Conservation (phyloP, 495 filamentous ascomycete genomes). For the Penicillium goetzii region DNA sequence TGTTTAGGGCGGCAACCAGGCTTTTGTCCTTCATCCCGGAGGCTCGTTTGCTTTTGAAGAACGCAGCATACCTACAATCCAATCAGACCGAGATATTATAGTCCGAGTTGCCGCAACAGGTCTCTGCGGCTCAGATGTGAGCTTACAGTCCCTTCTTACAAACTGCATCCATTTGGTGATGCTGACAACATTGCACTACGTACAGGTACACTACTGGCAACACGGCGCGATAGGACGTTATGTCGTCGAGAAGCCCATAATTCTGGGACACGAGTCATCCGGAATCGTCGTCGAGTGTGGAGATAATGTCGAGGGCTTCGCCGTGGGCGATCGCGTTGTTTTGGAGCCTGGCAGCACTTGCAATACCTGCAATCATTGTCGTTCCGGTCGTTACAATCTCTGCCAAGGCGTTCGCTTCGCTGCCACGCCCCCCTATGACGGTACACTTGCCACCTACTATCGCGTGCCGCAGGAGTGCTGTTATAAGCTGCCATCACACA, state of each 20-base stretch:
- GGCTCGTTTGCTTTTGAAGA: not conserved
- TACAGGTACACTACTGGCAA: constrained; percentile 69
- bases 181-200: not conserved
- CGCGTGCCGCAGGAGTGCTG: not conserved
- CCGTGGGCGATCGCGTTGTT: constrained; percentile 70
- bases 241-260: constrained; percentile 67
- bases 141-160: constrained; percentile 46
- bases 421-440: constrained; percentile 74
- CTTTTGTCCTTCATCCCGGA: not conserved
- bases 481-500: not conserved
- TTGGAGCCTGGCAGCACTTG: constrained; percentile 85
- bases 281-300: constrained; percentile 65
- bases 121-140: constrained; percentile 71
- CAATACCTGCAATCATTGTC: constrained; percentile 50
- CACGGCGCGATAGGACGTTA: constrained; percentile 74
- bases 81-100: constrained; percentile 61
- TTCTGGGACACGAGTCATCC: constrained; percentile 71
- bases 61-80: not conserved
- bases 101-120: constrained; percentile 76
- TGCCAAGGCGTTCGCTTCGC: constrained; percentile 75
- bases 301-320: constrained; percentile 56
- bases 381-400: constrained; percentile 46
- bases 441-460: not conserved
- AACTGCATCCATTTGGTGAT: not conserved
- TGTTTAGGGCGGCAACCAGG: not conserved